Conservation (phyloP, 257 asterid species). For the Solanum ahanhuiri region DNA sequence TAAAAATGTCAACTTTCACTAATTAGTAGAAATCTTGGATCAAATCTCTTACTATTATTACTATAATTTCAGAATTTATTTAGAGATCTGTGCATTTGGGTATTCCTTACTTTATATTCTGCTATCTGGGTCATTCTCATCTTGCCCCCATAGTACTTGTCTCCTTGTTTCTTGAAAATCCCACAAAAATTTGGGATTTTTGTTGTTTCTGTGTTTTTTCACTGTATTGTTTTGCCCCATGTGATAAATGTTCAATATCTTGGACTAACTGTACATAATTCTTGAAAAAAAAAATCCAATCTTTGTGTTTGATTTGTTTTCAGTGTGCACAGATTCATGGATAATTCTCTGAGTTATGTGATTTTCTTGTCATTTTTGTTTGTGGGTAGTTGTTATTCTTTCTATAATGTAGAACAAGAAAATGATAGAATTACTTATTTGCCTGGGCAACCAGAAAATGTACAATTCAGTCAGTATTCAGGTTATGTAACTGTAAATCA, state of each 20-base stretch:
- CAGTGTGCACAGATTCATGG: conserved; percentile 6
- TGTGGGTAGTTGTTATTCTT: conserved; percentile 17
- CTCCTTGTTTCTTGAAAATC: background rate
- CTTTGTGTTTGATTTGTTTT: background rate
- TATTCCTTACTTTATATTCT: background rate
- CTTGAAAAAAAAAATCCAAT: background rate
- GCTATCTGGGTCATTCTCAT: background rate
- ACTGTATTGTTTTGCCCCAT: background rate
- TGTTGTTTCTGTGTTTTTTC: background rate
- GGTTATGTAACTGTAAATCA: conserved; percentile 79
- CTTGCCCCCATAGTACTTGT: background rate
- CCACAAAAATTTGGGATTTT: background rate
- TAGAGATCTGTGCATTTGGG: background rate
- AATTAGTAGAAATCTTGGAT: background rate
- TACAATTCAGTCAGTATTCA: conserved; percentile 60
- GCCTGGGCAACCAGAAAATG: conserved; percentile 85
- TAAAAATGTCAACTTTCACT: background rate
- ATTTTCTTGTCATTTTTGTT: conserved; percentile 14
- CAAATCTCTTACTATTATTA: background rate
- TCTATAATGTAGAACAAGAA: conserved; percentile 48
- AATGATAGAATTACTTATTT: conserved; percentile 55
- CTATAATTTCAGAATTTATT: background rate
- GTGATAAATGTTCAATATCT: background rate
- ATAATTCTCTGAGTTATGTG: background rate
- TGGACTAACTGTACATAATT: background rate